These are phyloP conservation scores for Pseudomassariella vexata DNA, from an alignment of 2,329 filamentous ascomycete species.

Conservation along the genomic window DNA sequence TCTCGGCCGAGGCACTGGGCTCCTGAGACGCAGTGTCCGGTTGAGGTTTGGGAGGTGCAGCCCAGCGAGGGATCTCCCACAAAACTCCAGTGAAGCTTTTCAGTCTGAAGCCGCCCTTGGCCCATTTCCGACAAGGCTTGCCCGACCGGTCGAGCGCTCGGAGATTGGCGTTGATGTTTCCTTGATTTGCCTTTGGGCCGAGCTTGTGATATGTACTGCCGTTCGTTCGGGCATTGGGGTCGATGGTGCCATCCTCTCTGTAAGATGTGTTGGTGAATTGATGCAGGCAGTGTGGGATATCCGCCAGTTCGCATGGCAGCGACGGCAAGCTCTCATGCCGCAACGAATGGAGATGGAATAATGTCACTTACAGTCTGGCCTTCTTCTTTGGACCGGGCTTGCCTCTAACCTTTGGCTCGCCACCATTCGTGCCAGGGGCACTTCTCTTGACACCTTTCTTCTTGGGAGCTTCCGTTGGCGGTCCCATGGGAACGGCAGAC, in stretches of 20 bases:
- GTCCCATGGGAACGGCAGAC: slow-evolving; percentile 51
- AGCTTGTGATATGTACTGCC: slow-evolving; percentile 67
- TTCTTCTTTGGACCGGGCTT: slow-evolving; percentile 98
- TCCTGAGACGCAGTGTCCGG: slow-evolving; percentile 41
- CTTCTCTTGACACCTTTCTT: slow-evolving; percentile 72
- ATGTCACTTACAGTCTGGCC: slow-evolving; percentile 71
- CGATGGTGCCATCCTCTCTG: slow-evolving; percentile 59
- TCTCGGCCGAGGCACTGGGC: slow-evolving; percentile 37
- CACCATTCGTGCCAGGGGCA: slow-evolving; percentile 58
- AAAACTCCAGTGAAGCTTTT: slow-evolving; percentile 88
- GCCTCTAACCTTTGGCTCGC: slow-evolving; percentile 61
- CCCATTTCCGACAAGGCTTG: slow-evolving; percentile 89
- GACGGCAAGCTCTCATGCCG: too few relatives aligned
- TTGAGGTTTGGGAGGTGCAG: slow-evolving; percentile 57
- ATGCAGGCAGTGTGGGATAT: too few relatives aligned
- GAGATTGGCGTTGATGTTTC: slow-evolving; percentile 93
- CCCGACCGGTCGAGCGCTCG: slow-evolving; percentile 89
- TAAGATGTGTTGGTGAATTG: slow-evolving; percentile 21
- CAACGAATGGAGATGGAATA: slow-evolving; percentile 5
- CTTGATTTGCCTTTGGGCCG: slow-evolving; percentile 92
- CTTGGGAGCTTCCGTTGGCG: slow-evolving; percentile 57
- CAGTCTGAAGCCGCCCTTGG: slow-evolving; percentile 72
- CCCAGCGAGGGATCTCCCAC: slow-evolving; percentile 82
- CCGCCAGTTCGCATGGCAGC: too few relatives aligned
- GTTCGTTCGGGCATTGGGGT: slow-evolving; percentile 44